Evolutionary conservation across 371 early-diverging fungal genomes (phyloP).

Genomic region (Rhizopus microsporus): DNA sequence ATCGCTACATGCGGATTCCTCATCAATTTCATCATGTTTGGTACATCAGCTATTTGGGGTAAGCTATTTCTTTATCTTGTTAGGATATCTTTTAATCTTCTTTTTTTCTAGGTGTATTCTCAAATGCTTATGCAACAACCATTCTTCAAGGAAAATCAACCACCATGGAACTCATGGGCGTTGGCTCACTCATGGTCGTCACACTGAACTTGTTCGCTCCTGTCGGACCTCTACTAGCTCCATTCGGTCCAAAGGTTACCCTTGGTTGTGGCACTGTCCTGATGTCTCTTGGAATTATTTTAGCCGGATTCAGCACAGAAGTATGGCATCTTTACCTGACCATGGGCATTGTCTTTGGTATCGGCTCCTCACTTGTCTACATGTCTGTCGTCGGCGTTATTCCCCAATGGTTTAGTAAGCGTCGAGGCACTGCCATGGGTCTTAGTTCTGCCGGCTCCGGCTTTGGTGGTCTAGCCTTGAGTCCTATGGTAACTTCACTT

Average conservation of each 20-base stretch:
- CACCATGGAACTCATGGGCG: slow-evolving; percentile 48
- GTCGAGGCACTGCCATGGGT: slow-evolving; percentile 61
- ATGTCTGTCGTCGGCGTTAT: slow-evolving; percentile 42
- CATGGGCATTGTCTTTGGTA: slow-evolving; percentile 55
- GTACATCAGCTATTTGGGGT: slow-evolving; percentile 43
- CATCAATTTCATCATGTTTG: slow-evolving; percentile 42
- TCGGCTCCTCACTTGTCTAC: slow-evolving; percentile 39
- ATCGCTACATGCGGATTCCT: slow-evolving; percentile 38
- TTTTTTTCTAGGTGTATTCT: slow-evolving; percentile 38
- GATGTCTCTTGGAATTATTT: slow-evolving; percentile 49
- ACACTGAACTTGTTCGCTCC: slow-evolving; percentile 49
- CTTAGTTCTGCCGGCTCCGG: slow-evolving; percentile 78
- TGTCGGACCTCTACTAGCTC: slow-evolving; percentile 38
- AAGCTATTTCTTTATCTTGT: slow-evolving; percentile 7
- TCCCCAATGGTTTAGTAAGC: slow-evolving; percentile 57
- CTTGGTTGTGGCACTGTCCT: slow-evolving; percentile 47
- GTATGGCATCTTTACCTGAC: slow-evolving; percentile 62
- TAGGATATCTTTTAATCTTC: slow-evolving; percentile 3
- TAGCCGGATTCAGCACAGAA: slow-evolving; percentile 46
- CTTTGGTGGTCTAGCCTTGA: slow-evolving; percentile 63
- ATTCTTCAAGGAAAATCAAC: slow-evolving; percentile 37
- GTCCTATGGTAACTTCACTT: slow-evolving; percentile 50
- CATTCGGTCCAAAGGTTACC: slow-evolving; percentile 40
- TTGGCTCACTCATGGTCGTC: slow-evolving; percentile 48
- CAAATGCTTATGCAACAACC: slow-evolving; percentile 32